These are phyloP conservation scores for Apiospora phragmitis DNA, from an alignment of 2,329 filamentous ascomycete genomes.

Conservation along the genomic window DNA sequence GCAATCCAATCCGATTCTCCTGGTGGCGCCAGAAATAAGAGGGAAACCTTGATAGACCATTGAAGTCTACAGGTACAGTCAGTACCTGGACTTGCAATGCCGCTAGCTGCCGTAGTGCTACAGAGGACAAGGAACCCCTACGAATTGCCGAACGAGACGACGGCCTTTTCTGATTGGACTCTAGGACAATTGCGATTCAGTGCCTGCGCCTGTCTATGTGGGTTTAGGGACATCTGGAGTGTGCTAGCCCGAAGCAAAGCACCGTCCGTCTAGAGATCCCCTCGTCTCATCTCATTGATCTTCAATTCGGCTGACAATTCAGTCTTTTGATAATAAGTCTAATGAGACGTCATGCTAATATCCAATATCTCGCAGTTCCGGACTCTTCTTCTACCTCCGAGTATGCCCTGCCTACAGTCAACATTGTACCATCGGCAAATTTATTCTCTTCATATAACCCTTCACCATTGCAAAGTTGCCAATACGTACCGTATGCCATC, in stretches of 20 bases:
- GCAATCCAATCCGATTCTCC: background rate
- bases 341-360: background rate
- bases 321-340: background rate
- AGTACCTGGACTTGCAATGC: background rate
- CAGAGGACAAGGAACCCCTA: background rate
- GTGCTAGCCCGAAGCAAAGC: background rate
- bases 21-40: background rate
- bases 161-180: background rate
- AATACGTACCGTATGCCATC: background rate
- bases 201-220: background rate
- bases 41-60: background rate
- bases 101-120: background rate
- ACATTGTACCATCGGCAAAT: background rate
- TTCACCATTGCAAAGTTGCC: background rate
- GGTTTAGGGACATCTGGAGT: background rate
- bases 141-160: background rate
- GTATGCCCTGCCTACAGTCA: background rate
- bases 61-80: background rate
- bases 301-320: background rate
- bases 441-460: background rate
- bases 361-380: too few relatives aligned
- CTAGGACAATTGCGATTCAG: background rate
- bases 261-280: background rate
- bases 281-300: background rate
- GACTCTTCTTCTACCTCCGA: background rate